These are phyloP conservation scores for Suillus decipiens DNA, from an alignment of 768 basidiomycete genomes.

Conservation along the genomic window DNA sequence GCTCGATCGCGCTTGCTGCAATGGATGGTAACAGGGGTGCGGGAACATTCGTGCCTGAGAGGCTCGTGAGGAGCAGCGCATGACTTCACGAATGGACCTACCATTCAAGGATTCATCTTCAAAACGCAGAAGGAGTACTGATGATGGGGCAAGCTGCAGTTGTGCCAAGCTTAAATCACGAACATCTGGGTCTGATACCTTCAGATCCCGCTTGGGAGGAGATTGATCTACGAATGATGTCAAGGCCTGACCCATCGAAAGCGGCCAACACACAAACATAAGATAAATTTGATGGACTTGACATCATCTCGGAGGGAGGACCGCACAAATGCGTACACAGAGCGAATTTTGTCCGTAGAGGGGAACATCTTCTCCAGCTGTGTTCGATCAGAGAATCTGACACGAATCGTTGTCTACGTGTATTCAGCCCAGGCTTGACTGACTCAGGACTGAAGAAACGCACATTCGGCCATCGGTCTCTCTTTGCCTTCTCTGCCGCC, in stretches of 20 bases:
- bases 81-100: constrained; percentile 26
- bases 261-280: constrained; percentile 59
- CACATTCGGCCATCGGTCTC: constrained; percentile 75
- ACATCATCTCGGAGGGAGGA: constrained; percentile 70
- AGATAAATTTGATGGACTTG: constrained; percentile 77
- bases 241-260: not conserved
- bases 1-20: constrained; percentile 59
- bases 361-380: constrained; percentile 79
- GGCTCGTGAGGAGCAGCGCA: constrained; percentile 9
- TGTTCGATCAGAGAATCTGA: constrained; percentile 80
- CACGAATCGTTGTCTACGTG: constrained; percentile 73
- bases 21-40: constrained; percentile 68
- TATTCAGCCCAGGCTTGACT: constrained; percentile 16
- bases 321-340: constrained; percentile 85
- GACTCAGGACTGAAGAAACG: constrained; percentile 5
- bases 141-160: constrained; percentile 78
- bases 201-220: constrained; percentile 82
- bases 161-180: constrained; percentile 67
- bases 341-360: constrained; percentile 76
- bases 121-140: constrained; percentile 75
- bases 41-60: constrained; percentile 51
- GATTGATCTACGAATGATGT: constrained; percentile 59
- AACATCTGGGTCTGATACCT: constrained; percentile 74
- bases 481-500: constrained; percentile 57
- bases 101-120: constrained; percentile 72